These are phyloP conservation scores for Magnolia officinalis DNA, from an alignment of 164 flowering plant genomes.

Conservation along the genomic window DNA sequence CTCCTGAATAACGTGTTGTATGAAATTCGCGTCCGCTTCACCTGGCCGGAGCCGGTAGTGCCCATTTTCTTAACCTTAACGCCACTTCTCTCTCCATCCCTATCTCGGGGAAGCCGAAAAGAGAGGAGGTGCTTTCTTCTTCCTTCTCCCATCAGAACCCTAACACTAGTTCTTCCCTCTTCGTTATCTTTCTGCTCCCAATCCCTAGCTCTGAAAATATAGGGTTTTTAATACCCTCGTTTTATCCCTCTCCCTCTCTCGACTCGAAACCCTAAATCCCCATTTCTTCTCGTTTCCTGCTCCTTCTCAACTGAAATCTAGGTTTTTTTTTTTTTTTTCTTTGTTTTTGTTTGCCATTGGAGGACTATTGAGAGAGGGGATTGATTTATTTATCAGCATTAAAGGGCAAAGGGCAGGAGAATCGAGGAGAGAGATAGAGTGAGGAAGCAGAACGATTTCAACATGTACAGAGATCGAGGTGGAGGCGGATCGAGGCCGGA, in stretches of 20 bases:
- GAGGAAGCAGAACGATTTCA: slow-evolving; percentile 1
- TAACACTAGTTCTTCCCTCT: background rate
- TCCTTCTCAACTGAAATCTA: slow-evolving; percentile 3
- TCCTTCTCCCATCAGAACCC: background rate
- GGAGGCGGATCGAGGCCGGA: slow-evolving; percentile 40
- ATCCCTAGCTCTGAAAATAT: background rate
- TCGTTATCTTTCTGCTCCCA: background rate
- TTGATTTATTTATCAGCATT: background rate
- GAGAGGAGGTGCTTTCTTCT: background rate
- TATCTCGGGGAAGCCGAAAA: background rate
- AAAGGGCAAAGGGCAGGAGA: slow-evolving; percentile 2
- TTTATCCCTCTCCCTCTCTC: background rate
- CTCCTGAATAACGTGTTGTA: too few species aligned
- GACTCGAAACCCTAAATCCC: background rate
- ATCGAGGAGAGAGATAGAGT: slow-evolving; percentile 5
- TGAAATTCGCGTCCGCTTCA: too few species aligned
- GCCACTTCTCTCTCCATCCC: background rate
- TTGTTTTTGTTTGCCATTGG: too few species aligned
- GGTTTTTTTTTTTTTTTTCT: background rate
- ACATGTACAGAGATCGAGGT: slow-evolving; percentile 46
- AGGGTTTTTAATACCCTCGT: background rate
- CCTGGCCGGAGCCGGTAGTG: background rate
- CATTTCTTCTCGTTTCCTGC: background rate
- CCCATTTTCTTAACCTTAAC: background rate
- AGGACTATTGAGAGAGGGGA: slow-evolving; percentile 5